Evolutionary conservation across 805 yeast species (phyloP).

Genomic region (Ogataea philodendri): DNA sequence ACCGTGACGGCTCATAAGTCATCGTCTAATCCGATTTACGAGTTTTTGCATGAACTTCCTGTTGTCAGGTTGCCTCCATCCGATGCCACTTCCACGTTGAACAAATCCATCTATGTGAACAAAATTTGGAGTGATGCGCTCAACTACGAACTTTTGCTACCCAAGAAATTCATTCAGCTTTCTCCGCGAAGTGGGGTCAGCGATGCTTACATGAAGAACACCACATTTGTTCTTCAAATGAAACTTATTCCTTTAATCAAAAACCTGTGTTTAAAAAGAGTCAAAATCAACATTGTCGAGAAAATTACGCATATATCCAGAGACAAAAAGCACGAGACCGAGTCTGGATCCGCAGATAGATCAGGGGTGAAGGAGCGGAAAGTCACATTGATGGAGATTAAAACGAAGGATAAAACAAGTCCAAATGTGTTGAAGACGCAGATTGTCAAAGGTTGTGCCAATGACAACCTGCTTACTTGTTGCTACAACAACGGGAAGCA

Average conservation of each 20-base stretch:
- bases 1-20: conserved; percentile 16
- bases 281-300: conserved; percentile 65
- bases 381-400: conserved; percentile 60
- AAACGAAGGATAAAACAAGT: conserved; percentile 48
- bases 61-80: conserved; percentile 56
- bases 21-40: conserved; percentile 26
- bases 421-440: conserved; percentile 51
- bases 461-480: conserved; percentile 60
- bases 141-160: conserved; percentile 69
- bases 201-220: conserved; percentile 25
- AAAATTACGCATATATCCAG: conserved; percentile 61
- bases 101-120: conserved; percentile 75
- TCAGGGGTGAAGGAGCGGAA: conserved; percentile 47
- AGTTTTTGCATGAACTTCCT: conserved; percentile 41
- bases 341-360: conserved; percentile 42
- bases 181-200: conserved; percentile 46
- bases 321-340: conserved; percentile 51
- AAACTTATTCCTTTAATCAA: conserved; percentile 67
- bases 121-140: conserved; percentile 71
- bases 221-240: conserved; percentile 49
- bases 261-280: conserved; percentile 57
- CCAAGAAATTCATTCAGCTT: conserved; percentile 63
- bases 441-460: conserved; percentile 50
- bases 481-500: conserved; percentile 42
- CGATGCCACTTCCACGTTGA: conserved; percentile 54